Evolutionary conservation across 2,329 filamentous ascomycete species (phyloP).

Genomic region (Tolypocladium guangdongense): DNA sequence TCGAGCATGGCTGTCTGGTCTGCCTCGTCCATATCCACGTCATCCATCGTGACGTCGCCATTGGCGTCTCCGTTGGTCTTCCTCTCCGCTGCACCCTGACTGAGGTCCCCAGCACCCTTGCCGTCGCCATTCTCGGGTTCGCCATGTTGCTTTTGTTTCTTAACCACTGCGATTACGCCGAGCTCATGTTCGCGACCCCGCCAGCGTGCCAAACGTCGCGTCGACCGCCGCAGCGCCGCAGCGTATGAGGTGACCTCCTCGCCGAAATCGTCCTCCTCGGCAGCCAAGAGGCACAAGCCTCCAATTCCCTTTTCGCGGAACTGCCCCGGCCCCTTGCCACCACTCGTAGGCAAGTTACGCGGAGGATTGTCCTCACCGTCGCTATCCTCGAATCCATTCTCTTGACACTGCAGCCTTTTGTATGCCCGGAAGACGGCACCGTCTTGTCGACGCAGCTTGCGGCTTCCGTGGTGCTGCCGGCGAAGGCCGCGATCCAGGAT

Average conservation of each 20-base stretch:
- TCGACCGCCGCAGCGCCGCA: conserved; percentile 51
- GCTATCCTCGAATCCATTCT: conserved; percentile 49
- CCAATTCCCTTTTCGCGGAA: conserved; percentile 49
- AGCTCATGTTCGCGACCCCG: conserved; percentile 31
- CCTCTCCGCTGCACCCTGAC: conserved; percentile 3
- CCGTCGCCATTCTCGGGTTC: conserved; percentile 16
- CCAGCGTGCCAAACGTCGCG: conserved; percentile 62
- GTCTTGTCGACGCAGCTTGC: conserved; percentile 50
- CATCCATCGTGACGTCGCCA: conserved; percentile 38
- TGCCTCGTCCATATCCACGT: conserved; percentile 40
- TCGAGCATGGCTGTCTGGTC: conserved; percentile 25
- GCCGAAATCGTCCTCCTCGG: conserved; percentile 63
- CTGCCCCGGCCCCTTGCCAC: conserved; percentile 17
- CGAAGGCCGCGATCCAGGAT: conserved; percentile 67
- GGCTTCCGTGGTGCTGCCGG: conserved; percentile 51
- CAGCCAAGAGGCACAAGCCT: conserved; percentile 51
- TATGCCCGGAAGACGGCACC: conserved; percentile 58
- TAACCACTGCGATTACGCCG: conserved; percentile 35
- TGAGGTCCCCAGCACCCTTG: conserved; percentile 16
- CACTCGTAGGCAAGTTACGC: conserved; percentile 17
- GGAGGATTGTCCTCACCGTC: conserved; percentile 42
- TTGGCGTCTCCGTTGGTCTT: conserved; percentile 24
- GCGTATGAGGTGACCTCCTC: conserved; percentile 61
- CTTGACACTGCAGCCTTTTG: conserved; percentile 47
- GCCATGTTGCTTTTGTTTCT: conserved; percentile 24